phyloP scores from a whole-genome alignment of 768 basidiomycete species.

The Suillus ampliporus region DNA sequence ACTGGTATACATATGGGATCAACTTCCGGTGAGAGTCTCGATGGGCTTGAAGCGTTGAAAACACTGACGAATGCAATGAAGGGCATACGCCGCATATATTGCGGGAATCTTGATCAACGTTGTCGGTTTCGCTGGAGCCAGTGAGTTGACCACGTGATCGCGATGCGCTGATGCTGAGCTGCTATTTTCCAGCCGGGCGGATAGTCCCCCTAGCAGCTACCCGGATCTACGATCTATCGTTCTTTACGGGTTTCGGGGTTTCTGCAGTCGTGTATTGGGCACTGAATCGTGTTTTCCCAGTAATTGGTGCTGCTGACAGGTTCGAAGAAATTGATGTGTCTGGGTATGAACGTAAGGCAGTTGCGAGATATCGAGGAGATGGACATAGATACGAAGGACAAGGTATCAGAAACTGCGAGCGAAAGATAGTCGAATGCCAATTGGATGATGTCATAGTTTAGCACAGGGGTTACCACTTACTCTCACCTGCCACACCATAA shows the following conservation, averaged over 20 bases:
- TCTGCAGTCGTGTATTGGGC: constrained; percentile 67
- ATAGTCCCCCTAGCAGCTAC: constrained; percentile 70
- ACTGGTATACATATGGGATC: constrained; percentile 75
- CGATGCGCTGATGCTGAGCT: constrained; percentile 6
- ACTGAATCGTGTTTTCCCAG: constrained; percentile 66
- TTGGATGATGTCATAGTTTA: neutral
- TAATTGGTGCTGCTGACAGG: constrained; percentile 48
- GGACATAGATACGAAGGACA: neutral
- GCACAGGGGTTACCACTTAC: neutral
- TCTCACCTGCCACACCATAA: neutral
- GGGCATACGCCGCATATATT: constrained; percentile 71
- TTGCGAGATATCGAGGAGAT: neutral
- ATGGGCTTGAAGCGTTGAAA: constrained; percentile 16
- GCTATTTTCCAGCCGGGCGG: constrained; percentile 50
- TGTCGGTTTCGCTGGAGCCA: constrained; percentile 80
- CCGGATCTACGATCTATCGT: constrained; percentile 77
- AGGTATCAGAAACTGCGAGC: neutral
- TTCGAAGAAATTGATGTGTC: constrained; percentile 69
- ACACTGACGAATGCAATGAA: constrained; percentile 26
- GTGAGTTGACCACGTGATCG: constrained; percentile 40
- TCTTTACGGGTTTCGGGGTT: constrained; percentile 83
- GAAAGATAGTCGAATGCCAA: neutral
- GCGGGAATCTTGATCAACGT: constrained; percentile 83
- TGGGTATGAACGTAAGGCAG: constrained; percentile 8
- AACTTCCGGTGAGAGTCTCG: constrained; percentile 60